Percentiles rank a stretch among this genome's conserved stretches.
Conservation (phyloP, 176 grass and related monocot genomes). For the Raddia distichophylla region DNA sequence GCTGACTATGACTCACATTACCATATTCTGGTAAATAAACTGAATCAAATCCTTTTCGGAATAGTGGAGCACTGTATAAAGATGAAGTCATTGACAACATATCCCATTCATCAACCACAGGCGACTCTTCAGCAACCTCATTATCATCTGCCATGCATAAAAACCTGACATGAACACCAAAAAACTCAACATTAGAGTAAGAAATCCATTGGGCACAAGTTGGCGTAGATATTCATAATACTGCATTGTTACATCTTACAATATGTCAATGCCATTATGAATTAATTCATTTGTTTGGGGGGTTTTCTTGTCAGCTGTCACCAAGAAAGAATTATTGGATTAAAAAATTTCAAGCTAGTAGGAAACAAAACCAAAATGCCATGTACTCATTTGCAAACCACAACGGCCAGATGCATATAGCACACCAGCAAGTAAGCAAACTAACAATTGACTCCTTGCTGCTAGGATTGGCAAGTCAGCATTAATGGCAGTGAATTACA, state of each 20-base stretch:
- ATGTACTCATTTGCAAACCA: not conserved
- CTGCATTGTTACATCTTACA: not conserved
- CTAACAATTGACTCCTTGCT: not conserved
- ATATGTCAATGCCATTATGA: not conserved
- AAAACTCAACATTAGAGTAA: slow-evolving; percentile 11
- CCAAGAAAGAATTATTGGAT: not conserved
- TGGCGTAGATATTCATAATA: not conserved
- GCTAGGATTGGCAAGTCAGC: not conserved
- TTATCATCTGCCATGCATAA: slow-evolving; percentile 56
- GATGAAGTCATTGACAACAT: slow-evolving; percentile 64
- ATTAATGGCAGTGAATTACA: not conserved
- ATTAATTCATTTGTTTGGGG: not conserved
- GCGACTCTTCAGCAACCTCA: slow-evolving; percentile 32
- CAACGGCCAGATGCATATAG: not conserved
- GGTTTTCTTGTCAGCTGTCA: not conserved
- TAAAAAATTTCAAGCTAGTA: not conserved
- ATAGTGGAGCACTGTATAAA: slow-evolving; percentile 54
- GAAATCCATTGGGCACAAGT: not conserved
- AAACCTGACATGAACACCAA: slow-evolving; percentile 33
- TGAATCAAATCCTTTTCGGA: slow-evolving; percentile 37
- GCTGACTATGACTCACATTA: slow-evolving; percentile 19
- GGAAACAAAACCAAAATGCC: not conserved
- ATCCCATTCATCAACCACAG: slow-evolving; percentile 51
- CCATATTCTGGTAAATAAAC: slow-evolving; percentile 40
- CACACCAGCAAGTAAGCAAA: not conserved